Evolutionary conservation across 1,284 basidiomycete species (phyloP), one percentile per base, ranked within the genome.

Genomic region (Naganishia liquefaciens): DNA sequence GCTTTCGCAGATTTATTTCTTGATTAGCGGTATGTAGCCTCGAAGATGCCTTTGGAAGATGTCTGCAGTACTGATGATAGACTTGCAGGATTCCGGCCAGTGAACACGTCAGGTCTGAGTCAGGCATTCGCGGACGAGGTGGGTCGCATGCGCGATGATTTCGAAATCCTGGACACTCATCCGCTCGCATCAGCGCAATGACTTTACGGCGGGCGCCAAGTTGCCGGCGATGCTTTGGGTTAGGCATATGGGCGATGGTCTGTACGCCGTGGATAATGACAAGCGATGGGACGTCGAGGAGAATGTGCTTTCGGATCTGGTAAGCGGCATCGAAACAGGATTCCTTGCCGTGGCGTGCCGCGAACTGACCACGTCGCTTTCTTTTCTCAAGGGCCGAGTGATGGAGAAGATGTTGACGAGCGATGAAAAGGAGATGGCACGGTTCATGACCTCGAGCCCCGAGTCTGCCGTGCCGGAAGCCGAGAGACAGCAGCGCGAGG

Each of bases 341-440:
- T n/a, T n/a, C 13, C 28, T 67, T 17, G 28, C 67, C 66, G 19
- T 13, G n/a, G 30, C 42, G 44, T 54, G 37, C 3, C n/a, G 33
- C 5, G 30, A n/a, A 53, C n/a, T 51, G 42, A 63, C 28, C 63
- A 46, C 43, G 42, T 53, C 37, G 39, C 42, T 7, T 72, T n/a
- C n/a, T n/a, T n/a, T n/a, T n/a, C n/a, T n/a, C n/a, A n/a, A 93
- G 87, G 94, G 94, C 2, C 89, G 88, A 4, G 83, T 95, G 66
- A 80, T 97, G 44, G 95, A 99, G 76, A 95, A 91, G 74, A 88
- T 91, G 75, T 76, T 99, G 54, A 97, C 93, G 0, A 80, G 84
- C 51, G 75, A 86, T 0, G 80, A 83, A 2, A 79, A 82, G 7
- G 85, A 89, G 51, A 95, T 96, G 75, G 80, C 80, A 40, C 80